Evolutionary conservation across 164 flowering plant species (phyloP).

Genomic region (Hamamelis virginiana): DNA sequence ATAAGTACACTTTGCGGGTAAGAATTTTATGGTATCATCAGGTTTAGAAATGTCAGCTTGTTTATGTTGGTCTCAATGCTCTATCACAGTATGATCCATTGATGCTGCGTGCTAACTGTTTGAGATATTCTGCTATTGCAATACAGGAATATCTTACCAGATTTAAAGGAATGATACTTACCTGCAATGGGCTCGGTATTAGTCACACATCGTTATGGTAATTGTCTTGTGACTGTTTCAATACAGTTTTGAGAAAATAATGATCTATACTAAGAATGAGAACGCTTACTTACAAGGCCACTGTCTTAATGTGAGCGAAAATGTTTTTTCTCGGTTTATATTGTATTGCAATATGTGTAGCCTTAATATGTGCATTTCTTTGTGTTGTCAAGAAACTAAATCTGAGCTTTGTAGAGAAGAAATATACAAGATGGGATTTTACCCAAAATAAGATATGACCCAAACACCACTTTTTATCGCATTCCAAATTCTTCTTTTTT

Average conservation of each 20-base stretch:
- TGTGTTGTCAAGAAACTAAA: too few relatives aligned
- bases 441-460: too few relatives aligned
- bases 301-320: too few relatives aligned
- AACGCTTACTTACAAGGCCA: too few relatives aligned
- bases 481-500: too few relatives aligned
- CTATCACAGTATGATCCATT: neutral
- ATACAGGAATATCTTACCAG: constrained; percentile 75
- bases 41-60: constrained; percentile 3
- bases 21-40: constrained; percentile 16
- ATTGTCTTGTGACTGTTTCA: constrained; percentile 4
- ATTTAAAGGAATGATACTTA: constrained; percentile 91
- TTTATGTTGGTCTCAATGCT: neutral
- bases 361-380: too few relatives aligned
- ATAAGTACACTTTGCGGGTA: constrained; percentile 73
- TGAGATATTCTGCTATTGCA: neutral
- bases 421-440: too few relatives aligned
- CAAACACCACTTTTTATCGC: too few relatives aligned
- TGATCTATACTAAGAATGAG: too few relatives aligned
- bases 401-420: too few relatives aligned
- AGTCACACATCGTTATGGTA: constrained; percentile 63
- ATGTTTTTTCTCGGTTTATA: too few relatives aligned
- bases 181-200: constrained; percentile 89
- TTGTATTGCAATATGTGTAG: too few relatives aligned
- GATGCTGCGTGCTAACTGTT: constrained; percentile 1
- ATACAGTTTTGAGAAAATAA: neutral